phyloP scores from a whole-genome alignment of 495 filamentous ascomycete species.

The Talaromyces wortmannii region DNA sequence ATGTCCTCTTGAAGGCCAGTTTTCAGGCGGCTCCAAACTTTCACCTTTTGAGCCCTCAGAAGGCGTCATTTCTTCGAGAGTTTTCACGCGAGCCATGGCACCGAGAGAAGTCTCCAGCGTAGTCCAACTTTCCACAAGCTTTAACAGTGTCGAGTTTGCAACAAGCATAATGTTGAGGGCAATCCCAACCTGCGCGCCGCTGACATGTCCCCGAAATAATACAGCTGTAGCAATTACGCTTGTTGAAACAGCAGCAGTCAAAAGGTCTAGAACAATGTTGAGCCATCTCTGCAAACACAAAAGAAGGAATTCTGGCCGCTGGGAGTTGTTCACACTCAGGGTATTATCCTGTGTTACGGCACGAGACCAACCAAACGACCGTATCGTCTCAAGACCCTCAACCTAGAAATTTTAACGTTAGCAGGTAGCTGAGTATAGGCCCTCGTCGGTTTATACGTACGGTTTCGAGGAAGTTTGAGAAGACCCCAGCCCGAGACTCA shows the following conservation, averaged over 20 bases:
- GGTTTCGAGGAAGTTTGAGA: slow-evolving; percentile 39
- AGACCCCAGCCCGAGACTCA: slow-evolving; percentile 28
- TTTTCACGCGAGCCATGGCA: slow-evolving; percentile 17
- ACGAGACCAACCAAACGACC: slow-evolving; percentile 37
- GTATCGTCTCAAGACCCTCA: slow-evolving; percentile 40
- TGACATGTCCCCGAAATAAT: slow-evolving; percentile 9
- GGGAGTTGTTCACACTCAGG: slow-evolving; percentile 13
- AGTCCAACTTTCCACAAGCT: slow-evolving; percentile 28
- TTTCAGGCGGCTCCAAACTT: slow-evolving; percentile 1
- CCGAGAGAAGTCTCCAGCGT: slow-evolving; percentile 31
- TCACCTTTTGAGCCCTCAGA: slow-evolving; percentile 12
- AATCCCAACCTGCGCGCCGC: slow-evolving; percentile 25
- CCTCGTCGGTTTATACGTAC: slow-evolving; percentile 8
- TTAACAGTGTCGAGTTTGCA: slow-evolving; percentile 17
- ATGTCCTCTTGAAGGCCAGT: slow-evolving; percentile 14
- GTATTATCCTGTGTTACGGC: background rate
- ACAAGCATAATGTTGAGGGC: slow-evolving; percentile 16
- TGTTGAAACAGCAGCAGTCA: slow-evolving; percentile 32
- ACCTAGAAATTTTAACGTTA: background rate
- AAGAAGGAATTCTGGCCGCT: slow-evolving; percentile 43
- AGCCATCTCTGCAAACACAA: slow-evolving; percentile 49
- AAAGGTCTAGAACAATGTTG: slow-evolving; percentile 34
- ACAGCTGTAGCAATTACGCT: slow-evolving; percentile 6
- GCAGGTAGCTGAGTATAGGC: background rate
- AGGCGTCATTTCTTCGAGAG: slow-evolving; percentile 19